phyloP scores from a whole-genome alignment of 768 basidiomycete species.

The Xerocomellus intermedius region DNA sequence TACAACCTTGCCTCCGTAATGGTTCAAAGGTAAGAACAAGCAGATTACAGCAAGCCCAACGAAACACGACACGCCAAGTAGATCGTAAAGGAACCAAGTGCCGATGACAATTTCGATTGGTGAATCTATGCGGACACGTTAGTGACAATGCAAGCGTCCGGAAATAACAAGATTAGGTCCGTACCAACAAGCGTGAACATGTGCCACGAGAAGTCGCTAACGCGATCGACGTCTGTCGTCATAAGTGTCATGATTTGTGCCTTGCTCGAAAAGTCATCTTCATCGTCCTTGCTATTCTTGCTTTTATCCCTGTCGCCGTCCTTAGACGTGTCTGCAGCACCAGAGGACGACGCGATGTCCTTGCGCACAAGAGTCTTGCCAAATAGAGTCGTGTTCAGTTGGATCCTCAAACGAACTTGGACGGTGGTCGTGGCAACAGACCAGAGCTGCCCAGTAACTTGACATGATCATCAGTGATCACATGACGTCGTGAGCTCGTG shows the following conservation, averaged over 20 bases:
- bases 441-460: slow-evolving; percentile 72
- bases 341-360: slow-evolving; percentile 70
- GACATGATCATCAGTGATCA: slow-evolving; percentile 7
- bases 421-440: slow-evolving; percentile 65
- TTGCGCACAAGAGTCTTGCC: slow-evolving; percentile 86
- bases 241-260: slow-evolving; percentile 92
- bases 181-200: slow-evolving; percentile 70
- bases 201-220: slow-evolving; percentile 83
- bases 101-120: slow-evolving; percentile 79
- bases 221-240: slow-evolving; percentile 92
- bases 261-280: slow-evolving; percentile 63
- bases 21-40: slow-evolving; percentile 74
- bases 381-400: slow-evolving; percentile 82
- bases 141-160: background rate
- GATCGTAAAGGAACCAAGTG: slow-evolving; percentile 68
- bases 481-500: background rate
- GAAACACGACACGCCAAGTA: slow-evolving; percentile 78
- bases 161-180: slow-evolving; percentile 14
- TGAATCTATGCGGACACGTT: slow-evolving; percentile 46
- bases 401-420: slow-evolving; percentile 67
- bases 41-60: slow-evolving; percentile 76
- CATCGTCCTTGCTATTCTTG: slow-evolving; percentile 27
- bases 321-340: slow-evolving; percentile 25
- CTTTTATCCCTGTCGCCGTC: slow-evolving; percentile 19
- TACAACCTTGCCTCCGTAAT: slow-evolving; percentile 78